A percentile compares a stretch with the other conserved stretches of the same genome.
Evolutionary conservation across 768 basidiomycete species (phyloP).

Genomic region (Roridomyces roridus): DNA sequence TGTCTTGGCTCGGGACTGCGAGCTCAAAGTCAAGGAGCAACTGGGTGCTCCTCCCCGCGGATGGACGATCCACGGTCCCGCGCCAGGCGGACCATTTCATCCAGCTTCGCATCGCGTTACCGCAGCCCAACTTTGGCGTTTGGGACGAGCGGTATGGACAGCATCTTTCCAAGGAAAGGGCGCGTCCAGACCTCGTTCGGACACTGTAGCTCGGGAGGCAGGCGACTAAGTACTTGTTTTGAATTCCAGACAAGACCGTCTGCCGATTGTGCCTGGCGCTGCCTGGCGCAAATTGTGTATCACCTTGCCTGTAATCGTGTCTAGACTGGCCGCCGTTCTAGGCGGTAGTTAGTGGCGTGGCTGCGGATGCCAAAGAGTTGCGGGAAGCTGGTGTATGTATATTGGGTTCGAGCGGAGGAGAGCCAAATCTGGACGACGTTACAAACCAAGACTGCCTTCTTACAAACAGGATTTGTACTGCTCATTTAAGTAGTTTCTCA

Average conservation of each 20-base stretch:
- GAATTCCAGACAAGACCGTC: conserved; percentile 44
- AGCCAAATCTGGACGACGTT: no score
- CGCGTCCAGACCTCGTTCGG: conserved; percentile 55
- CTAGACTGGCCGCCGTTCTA: not conserved
- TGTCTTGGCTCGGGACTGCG: conserved; percentile 12
- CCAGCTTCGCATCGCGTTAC: conserved; percentile 63
- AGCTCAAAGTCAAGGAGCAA: conserved; percentile 19
- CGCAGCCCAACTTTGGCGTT: conserved; percentile 57
- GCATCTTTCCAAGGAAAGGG: conserved; percentile 62
- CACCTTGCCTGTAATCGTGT: not conserved
- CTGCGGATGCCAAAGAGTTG: conserved; percentile 40
- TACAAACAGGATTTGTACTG: no score
- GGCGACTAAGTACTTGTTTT: no score
- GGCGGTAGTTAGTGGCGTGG: conserved; percentile 13
- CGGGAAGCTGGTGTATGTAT: no score
- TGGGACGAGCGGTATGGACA: conserved; percentile 63
- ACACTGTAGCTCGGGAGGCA: no score
- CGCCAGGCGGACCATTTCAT: conserved; percentile 55
- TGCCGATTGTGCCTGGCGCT: conserved; percentile 1
- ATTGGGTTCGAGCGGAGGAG: no score
- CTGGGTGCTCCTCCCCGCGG: conserved; percentile 46
- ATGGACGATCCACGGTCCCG: conserved; percentile 52
- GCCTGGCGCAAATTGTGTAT: no score
- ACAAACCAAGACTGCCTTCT: no score
- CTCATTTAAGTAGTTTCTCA: no score